Evolutionary conservation across 2,329 filamentous ascomycete genomes (phyloP).

Genomic region (Pseudocercospora macadamiae): DNA sequence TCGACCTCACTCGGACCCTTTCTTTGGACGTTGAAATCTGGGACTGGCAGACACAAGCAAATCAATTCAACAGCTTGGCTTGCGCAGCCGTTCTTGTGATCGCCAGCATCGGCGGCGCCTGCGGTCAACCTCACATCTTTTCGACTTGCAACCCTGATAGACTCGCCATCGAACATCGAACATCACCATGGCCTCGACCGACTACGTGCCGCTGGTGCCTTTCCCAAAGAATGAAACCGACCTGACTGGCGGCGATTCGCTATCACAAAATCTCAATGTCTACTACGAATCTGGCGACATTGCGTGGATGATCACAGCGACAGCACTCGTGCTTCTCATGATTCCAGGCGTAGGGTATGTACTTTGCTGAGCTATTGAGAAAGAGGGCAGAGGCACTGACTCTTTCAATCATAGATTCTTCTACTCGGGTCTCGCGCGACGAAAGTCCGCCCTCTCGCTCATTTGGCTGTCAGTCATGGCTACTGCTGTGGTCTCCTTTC

Average conservation of each 20-base stretch:
- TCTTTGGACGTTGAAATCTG: neutral
- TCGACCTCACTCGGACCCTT: slow-evolving; percentile 4
- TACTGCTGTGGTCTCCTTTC: slow-evolving; percentile 77
- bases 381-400: neutral
- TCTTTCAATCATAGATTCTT: slow-evolving; percentile 66
- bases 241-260: slow-evolving; percentile 67
- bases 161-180: neutral
- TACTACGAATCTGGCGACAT: slow-evolving; percentile 87
- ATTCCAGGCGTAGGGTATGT: slow-evolving; percentile 78
- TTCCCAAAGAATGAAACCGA: slow-evolving; percentile 64
- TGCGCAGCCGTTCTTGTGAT: neutral
- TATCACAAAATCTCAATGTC: slow-evolving; percentile 74
- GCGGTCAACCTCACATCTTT: neutral
- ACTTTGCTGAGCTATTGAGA: slow-evolving; percentile 23
- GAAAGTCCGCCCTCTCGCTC: slow-evolving; percentile 85
- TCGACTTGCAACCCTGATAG: neutral
- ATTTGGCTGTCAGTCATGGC: slow-evolving; percentile 86
- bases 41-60: neutral
- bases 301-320: slow-evolving; percentile 71
- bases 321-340: slow-evolving; percentile 83
- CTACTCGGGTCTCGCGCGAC: slow-evolving; percentile 85
- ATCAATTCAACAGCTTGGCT: neutral
- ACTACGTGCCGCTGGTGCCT: slow-evolving; percentile 34
- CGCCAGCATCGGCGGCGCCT: neutral
- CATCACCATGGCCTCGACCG: slow-evolving; percentile 5